Base-by-base conservation (phyloP, 192 early-diverging fungal genomes). In the Diversispora epigaea region DNA sequence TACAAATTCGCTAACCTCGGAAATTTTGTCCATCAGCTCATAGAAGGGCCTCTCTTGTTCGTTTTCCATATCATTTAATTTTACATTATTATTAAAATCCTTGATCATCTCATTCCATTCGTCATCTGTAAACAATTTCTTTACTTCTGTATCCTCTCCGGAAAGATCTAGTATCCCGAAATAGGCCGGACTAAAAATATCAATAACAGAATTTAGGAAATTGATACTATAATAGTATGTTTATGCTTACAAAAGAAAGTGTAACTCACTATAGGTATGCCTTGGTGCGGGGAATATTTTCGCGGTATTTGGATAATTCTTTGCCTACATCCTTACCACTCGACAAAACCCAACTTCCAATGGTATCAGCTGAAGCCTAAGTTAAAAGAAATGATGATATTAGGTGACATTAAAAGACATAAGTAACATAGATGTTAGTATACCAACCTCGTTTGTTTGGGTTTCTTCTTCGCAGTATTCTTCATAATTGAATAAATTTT, bases 21-120 rank as follows among this genome's bases (percentile, higher is more conserved):
- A 4, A 50, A 70, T 70, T 70, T 70, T 70, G 50, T 70, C 68
- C 45, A 70, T 54, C 22, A 70, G 39, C 15, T 70, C 22, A 70
- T 70, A 70, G 7, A 70, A 6, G 3, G 22, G 50, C 39, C 14
- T 39, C 4, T 70, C 49, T 70, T 70, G 47, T 54, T 25, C 21
- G 15, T 6, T 0, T 49, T 70, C 68, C 68, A 70, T 10, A 54
- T 70, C 68, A 54, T 5, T 70, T 14, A 70, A 54, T 8, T 54
- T 54, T 52, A 50, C 68, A 54, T 49, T 70, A 22, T 12, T 54
- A 5, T 70, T 54, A 70, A 70, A 70, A 54, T 70, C 68, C 22
- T 49, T 50, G 14, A 54, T 70, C 49, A 70, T 70, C 15, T 70
- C 68, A 70, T 49, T 54, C 68, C 68, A 70, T 70, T 70, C 68